Conservation (phyloP, 495 filamentous ascomycete species). For the Trichoderma parareesei region DNA sequence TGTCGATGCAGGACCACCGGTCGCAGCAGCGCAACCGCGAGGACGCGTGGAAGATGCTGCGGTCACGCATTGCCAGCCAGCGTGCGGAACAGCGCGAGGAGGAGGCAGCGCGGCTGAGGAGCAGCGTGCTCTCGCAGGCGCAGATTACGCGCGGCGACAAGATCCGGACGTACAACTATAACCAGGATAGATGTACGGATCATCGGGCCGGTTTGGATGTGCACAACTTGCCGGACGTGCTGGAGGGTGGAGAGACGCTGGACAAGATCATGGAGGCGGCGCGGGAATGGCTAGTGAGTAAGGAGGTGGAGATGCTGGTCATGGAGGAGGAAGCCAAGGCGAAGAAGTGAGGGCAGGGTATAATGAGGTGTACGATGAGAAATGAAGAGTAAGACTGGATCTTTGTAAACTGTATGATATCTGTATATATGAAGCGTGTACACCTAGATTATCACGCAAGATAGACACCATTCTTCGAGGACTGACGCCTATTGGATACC, state of each 20-base stretch:
- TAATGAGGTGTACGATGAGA: neutral
- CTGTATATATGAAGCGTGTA: neutral
- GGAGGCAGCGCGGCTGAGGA: conserved; percentile 59
- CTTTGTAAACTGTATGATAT: neutral
- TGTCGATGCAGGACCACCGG: conserved; percentile 84
- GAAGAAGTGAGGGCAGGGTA: neutral
- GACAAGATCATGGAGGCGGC: conserved; percentile 77
- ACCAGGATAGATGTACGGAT: conserved; percentile 88
- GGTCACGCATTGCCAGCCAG: conserved; percentile 73
- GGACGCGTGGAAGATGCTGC: conserved; percentile 76
- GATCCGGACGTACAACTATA: conserved; percentile 90
- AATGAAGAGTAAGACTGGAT: neutral
- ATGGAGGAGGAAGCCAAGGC: conserved; percentile 34
- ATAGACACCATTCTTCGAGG: neutral
- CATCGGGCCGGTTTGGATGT: conserved; percentile 78
- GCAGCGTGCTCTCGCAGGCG: conserved; percentile 67
- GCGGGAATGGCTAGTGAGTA: conserved; percentile 65
- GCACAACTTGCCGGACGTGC: conserved; percentile 72
- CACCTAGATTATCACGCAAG: neutral
- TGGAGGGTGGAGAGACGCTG: conserved; percentile 62
- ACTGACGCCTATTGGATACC: neutral
- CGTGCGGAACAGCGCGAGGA: conserved; percentile 80
- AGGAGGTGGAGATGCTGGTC: conserved; percentile 63
- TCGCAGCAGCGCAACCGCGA: conserved; percentile 86
- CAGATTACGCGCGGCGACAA: conserved; percentile 87